Evolutionary conservation across 257 asterid species (phyloP).

Genomic region (Henckelia pumila): DNA sequence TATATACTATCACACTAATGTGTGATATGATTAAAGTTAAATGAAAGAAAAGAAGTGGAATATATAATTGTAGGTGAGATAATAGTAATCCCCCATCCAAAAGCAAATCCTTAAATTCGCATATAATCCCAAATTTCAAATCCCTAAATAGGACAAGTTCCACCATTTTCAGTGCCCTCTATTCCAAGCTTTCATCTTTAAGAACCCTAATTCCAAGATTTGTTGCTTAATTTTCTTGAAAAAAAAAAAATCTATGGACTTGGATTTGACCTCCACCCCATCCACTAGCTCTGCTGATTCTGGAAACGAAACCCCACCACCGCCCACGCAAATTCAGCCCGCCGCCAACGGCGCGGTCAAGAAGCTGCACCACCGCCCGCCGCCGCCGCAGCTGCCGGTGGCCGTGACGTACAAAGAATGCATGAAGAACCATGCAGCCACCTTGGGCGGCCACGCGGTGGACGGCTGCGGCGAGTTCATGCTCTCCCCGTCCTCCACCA

Average conservation of each 20-base stretch:
- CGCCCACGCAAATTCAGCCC: slow-evolving; percentile 22
- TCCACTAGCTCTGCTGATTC: slow-evolving; percentile 46
- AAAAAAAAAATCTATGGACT: slow-evolving; percentile 46
- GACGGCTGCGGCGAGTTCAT: slow-evolving; percentile 87
- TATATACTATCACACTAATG: too few relatives aligned
- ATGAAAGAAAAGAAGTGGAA: too few relatives aligned
- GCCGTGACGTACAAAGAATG: slow-evolving; percentile 45
- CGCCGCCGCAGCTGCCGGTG: slow-evolving; percentile 8
- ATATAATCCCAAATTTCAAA: too few relatives aligned
- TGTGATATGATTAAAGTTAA: too few relatives aligned
- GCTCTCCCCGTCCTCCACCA: slow-evolving; percentile 39
- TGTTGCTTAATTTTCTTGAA: slow-evolving; percentile 9
- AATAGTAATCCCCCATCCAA: too few relatives aligned
- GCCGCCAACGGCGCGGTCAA: slow-evolving; percentile 37
- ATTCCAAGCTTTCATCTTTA: neutral
- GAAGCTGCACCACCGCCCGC: slow-evolving; percentile 26
- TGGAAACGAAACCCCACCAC: slow-evolving; percentile 70
- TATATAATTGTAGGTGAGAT: too few relatives aligned
- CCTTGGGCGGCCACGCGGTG: slow-evolving; percentile 64
- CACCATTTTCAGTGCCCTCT: too few relatives aligned
- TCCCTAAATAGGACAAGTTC: too few relatives aligned
- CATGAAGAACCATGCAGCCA: slow-evolving; percentile 75
- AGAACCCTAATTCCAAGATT: slow-evolving; percentile 27
- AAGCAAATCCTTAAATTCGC: too few relatives aligned
- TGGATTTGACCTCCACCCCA: slow-evolving; percentile 39